Base-by-base conservation (phyloP, 306 rosid species). In the Amphicarpaea edgeworthii region DNA sequence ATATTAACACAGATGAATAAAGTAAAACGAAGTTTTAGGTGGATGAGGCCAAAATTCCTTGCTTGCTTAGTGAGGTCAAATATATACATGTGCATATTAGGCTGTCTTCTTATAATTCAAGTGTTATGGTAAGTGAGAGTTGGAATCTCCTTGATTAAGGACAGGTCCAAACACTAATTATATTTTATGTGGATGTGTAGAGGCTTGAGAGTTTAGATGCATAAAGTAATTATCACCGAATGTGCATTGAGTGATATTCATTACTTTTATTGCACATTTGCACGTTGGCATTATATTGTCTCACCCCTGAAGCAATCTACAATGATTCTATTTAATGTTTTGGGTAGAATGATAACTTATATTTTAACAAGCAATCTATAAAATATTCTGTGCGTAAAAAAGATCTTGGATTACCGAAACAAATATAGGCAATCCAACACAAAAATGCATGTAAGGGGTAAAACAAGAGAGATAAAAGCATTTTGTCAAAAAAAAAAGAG, bases 231-330 rank as follows among this genome's bases (percentile, higher is more conserved):
- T 63, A 74, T 47, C 17, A 37, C 50, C 47, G 21, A 60, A 73
- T 73, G 80, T 34, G 58, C 68, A 53, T 42, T 37, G 59, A 63
- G 60, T 70, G 58, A 34, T 53, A 14, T 62, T 58, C 40, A 70
- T 53, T 43, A 42, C 42, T 12, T 58, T 54, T 26, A 61, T 75
- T 75, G 73, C 75, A 34, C 73, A 11, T 43, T 75, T 75, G 73
- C 75, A 34, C 73, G 15, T 43, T 59, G 70, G 69, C 79, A 76
- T 76, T 74, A 76, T 63, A 63, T 66, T 76, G 84, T 76, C 84
- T 77, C 70, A 3, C 17, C 45, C 40, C 11, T 62, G 16, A 79
- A 79, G 81, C 84, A 72, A 80, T 65, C 73, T 58, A 23, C 46
- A 55, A 75, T 70, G 17, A 79, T 79, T 70, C 63, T 77, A 30